These are phyloP conservation scores for Lipomyces lipofer DNA, from an alignment of 805 yeast species.

Conservation along the genomic window DNA sequence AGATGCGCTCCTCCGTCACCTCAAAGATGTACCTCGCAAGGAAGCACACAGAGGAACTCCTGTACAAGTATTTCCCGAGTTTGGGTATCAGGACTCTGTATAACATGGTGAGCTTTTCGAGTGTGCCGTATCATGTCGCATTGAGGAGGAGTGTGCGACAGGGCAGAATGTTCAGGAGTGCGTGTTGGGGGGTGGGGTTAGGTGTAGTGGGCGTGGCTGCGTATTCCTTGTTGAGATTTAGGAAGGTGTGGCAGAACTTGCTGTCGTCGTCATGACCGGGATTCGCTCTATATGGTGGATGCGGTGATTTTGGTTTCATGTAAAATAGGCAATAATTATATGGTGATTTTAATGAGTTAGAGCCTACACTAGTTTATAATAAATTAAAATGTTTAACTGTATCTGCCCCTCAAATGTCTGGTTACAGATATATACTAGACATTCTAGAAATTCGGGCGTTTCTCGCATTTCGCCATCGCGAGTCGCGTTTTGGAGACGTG, in stretches of 20 bases:
- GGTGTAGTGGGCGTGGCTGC: constrained; percentile 18
- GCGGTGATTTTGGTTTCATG: too few species aligned
- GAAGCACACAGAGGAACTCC: constrained; percentile 64
- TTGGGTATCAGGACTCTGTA: constrained; percentile 50
- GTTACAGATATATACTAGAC: too few species aligned
- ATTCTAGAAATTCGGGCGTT: too few species aligned
- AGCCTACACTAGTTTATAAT: too few species aligned
- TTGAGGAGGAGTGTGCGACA: constrained; percentile 15
- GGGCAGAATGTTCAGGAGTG: constrained; percentile 14
- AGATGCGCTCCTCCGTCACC: constrained; percentile 81
- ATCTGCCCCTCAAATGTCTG: too few species aligned
- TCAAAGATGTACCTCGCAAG: constrained; percentile 60
- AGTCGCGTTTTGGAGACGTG: too few species aligned
- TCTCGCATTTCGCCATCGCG: too few species aligned
- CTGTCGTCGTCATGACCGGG: not conserved
- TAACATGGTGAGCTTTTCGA: constrained; percentile 88
- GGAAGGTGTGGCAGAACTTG: constrained; percentile 4
- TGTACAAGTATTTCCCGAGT: constrained; percentile 75
- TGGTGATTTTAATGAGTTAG: too few species aligned
- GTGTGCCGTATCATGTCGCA: constrained; percentile 59
- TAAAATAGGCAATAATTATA: too few species aligned
- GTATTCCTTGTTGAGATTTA: constrained; percentile 10
- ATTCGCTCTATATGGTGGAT: too few species aligned
- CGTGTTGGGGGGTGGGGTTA: constrained; percentile 10
- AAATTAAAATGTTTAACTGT: too few species aligned